Evolutionary conservation across 2,329 filamentous ascomycete genomes (phyloP).

Genomic region (Coniella lustricola): DNA sequence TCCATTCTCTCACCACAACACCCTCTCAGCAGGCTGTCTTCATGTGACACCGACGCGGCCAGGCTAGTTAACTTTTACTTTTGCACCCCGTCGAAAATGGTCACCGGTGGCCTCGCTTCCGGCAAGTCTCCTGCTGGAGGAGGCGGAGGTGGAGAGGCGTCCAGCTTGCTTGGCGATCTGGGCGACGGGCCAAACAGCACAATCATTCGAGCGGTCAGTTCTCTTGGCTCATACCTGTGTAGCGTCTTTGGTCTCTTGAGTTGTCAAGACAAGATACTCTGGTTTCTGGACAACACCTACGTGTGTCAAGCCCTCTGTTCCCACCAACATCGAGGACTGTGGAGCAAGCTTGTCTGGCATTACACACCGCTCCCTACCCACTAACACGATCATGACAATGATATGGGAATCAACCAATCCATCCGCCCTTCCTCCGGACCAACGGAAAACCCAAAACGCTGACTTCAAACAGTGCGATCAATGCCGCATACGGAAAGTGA

Average conservation of each 20-base stretch:
- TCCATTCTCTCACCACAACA: too few species aligned
- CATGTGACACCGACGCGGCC: constrained; percentile 6
- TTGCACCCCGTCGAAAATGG: too few species aligned
- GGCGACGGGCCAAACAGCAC: constrained; percentile 5
- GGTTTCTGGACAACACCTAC: too few species aligned
- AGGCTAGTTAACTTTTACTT: too few species aligned
- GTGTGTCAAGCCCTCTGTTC: too few species aligned
- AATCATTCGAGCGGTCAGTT: constrained; percentile 16
- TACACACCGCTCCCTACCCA: neutral
- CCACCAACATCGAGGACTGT: too few species aligned
- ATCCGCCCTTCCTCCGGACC: neutral
- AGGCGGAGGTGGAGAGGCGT: neutral
- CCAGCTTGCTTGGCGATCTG: constrained; percentile 1
- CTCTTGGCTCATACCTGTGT: too few species aligned
- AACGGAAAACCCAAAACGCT: too few species aligned
- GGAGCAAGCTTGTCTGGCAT: too few species aligned
- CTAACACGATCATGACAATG: neutral
- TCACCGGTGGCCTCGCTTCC: too few species aligned
- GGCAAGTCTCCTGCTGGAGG: neutral
- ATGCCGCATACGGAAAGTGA: constrained; percentile 32
- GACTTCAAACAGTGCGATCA: constrained; percentile 28
- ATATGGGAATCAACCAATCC: neutral
- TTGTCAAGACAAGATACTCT: too few species aligned
- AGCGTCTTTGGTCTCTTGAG: too few species aligned
- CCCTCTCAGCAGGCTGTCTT: constrained; percentile 5